phyloP scores from a whole-genome alignment of 345 rosid genomes.

The Geranium brycei region DNA sequence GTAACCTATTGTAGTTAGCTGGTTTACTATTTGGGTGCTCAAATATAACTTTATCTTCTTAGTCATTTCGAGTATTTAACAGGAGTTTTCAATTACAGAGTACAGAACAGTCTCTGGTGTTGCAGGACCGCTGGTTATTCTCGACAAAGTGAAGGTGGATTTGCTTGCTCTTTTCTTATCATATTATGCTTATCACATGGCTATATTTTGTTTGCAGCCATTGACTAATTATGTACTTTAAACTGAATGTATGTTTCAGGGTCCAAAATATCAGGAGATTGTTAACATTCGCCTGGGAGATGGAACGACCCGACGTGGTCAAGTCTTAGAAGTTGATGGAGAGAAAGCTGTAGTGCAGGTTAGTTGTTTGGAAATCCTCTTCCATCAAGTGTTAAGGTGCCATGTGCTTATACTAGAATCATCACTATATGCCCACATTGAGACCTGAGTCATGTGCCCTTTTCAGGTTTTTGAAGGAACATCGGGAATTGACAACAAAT shows the following conservation, averaged over 20 bases:
- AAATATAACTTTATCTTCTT: background rate
- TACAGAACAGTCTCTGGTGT: conserved; percentile 97
- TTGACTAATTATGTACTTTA: background rate
- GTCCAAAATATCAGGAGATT: conserved; percentile 93
- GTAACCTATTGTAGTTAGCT: background rate
- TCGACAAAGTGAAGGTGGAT: conserved; percentile 79
- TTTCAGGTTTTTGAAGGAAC: conserved; percentile 82
- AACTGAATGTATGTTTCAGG: conserved; percentile 27
- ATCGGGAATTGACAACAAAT: conserved; percentile 91
- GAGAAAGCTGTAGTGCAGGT: conserved; percentile 99
- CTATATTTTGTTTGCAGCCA: background rate
- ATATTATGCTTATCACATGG: background rate
- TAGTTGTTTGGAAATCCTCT: background rate
- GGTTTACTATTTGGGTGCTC: background rate
- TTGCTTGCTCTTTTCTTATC: background rate
- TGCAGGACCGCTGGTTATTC: conserved; percentile 92
- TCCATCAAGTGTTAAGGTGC: too few species aligned
- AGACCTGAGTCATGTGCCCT: background rate
- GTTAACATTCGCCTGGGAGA: conserved; percentile 87
- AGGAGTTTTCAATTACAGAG: conserved; percentile 28
- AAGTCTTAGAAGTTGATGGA: conserved; percentile 93
- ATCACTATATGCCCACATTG: too few species aligned
- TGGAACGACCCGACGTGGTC: conserved; percentile 89
- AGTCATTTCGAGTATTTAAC: background rate
- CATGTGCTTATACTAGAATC: background rate